Evolutionary conservation across 2,329 filamentous ascomycete genomes (phyloP), one percentile per base, ranked within the genome.

Genomic region (Colletotrichum agaves): DNA sequence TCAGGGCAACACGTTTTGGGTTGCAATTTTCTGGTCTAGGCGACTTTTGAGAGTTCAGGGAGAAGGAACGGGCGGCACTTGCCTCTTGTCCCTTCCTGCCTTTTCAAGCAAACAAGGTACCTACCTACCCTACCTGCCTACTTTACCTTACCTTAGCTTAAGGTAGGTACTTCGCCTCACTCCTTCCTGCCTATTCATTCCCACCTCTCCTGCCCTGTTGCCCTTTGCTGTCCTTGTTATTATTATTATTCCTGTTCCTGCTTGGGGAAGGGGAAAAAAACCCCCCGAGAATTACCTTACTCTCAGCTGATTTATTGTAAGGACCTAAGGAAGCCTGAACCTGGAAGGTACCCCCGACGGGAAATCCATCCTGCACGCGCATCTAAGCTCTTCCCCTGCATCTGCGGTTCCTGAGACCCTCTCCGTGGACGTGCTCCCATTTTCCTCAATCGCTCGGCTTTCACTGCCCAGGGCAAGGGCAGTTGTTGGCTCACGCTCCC

Each of bases 401-500:
- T 31, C 56, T 47, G 33, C 43, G 41, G 56, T 17, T 59, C 35
- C 56, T 59, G 56, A 59, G 56, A 59, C 56, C 27, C 17, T 21
- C 46, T 27, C 27, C 8, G 27, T 11, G 35, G 35, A 37, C 35
- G 33, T 55, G 33, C 50, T 37, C 27, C 27, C 27, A 27, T 27
- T 27, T 15, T 15, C 56, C 43, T 35, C 21, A 56, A n/a, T 10
- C 23, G 17, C 43, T 61, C 47, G 47, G 41, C 23, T 31, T 35
- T 33, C 43, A 17, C 21, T 59, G 13, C 44, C 56, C 56, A 47
- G 43, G 23, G 19, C 5, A 55, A 47, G 43, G 23, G 19, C 5
- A 55, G 13, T 23, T 27, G 33, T 41, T 56, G 60, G 58, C 43
- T 55, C 50, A 63, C 63, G 63, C 43, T 66, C 63, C 63, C 59